These are phyloP conservation scores for Macrophomina phaseolina DNA, from an alignment of 2,329 filamentous ascomycete genomes.

Conservation along the genomic window DNA sequence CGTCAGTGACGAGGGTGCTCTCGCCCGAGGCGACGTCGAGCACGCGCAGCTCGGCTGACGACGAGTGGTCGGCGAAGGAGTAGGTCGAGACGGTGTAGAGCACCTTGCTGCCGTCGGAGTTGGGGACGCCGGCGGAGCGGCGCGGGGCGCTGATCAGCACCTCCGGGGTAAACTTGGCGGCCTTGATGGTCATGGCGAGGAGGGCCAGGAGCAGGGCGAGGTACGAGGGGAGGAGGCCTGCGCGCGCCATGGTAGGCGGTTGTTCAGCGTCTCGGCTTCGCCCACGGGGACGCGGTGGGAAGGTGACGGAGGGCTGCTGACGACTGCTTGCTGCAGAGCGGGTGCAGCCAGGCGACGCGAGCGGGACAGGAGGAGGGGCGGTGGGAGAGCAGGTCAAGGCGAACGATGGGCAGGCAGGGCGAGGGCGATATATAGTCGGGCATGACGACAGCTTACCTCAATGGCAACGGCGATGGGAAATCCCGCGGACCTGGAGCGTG, in stretches of 20 bases:
- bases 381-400: neutral
- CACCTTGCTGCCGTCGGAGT: conserved; percentile 66
- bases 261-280: neutral
- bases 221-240: conserved; percentile 7
- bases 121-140: conserved; percentile 73
- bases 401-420: neutral
- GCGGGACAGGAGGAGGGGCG: neutral
- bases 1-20: conserved; percentile 68
- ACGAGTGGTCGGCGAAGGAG: conserved; percentile 76
- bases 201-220: conserved; percentile 24
- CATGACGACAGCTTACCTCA: conserved; percentile 17
- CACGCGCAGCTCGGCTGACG: conserved; percentile 70
- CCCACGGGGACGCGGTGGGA: neutral
- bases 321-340: conserved; percentile 5
- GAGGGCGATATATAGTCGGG: conserved; percentile 14
- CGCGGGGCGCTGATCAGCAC: conserved; percentile 78
- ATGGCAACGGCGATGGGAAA: neutral
- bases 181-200: conserved; percentile 69
- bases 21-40: conserved; percentile 72
- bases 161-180: conserved; percentile 75
- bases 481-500: conserved; percentile 19
- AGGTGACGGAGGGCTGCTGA: neutral
- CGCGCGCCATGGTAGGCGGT: conserved; percentile 13
- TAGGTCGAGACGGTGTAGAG: conserved; percentile 77
- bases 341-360: neutral